Base-by-base conservation (phyloP, 1,139 yeast species). In the Magnusiomyces clavatus region DNA sequence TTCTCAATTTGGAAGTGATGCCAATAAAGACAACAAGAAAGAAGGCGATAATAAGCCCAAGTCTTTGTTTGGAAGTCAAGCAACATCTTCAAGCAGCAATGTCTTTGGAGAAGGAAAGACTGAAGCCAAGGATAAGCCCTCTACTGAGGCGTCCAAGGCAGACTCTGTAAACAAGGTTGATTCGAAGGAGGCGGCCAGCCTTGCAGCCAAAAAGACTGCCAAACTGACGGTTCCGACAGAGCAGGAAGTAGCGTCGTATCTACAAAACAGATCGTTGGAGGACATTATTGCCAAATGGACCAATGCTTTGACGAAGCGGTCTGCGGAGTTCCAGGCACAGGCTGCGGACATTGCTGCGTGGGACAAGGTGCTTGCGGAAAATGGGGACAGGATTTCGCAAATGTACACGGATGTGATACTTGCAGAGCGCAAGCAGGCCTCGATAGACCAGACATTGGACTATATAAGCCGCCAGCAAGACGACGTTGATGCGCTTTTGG, bases 281-380 rank as follows among this genome's bases (percentile, higher is more conserved):
- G 98, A 92, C 65, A 77, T 92, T 58, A 86, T 94, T 50, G 80
- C 89, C 36, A 89, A 86, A 68, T 94, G 98, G 99, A 86, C 97
- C 1, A 80, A 81, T 54, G 95, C 94, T 60, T 71, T 92, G 56
- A 76, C 90, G 3, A 76, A 79, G 20, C 82, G 95, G 0, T 79
- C 92, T 1, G 75, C 76, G 34, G 82, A 86, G 39, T 92, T 90
- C 69, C 84, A 83, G 56, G 69, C 76, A n/a, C 94, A 86, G 63
- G 84, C 96, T 17, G 71, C 75, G 17, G 85, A 83, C 57, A 82
- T 90, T 31, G 82, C 83, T 56, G 77, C 78, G 51, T 90, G 97
- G 96, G 98, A 94, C 67, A 79, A 80, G 54, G 81, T 84, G 36
- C 74, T 92, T 51, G 90, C 88, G 13, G 80, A 80, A 51, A 90